A percentile compares a stretch with the other conserved stretches of the same genome.
Evolutionary conservation across 1,139 yeast species (phyloP).

Genomic region (Saccharomyces pastorianus): DNA sequence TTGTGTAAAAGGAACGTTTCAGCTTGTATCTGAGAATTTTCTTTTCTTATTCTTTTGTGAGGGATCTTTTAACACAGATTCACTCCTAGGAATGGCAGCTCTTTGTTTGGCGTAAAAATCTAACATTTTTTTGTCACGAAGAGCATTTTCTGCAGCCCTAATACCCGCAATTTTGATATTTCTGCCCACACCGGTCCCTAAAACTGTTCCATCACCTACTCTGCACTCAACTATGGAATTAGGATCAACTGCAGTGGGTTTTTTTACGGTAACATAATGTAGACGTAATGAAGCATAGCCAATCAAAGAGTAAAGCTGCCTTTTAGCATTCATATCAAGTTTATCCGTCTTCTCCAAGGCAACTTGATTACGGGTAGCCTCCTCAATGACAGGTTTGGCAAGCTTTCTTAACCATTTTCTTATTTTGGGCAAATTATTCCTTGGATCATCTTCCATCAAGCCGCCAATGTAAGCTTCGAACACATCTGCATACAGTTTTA

Average conservation of each 20-base stretch:
- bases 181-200: slow-evolving; percentile 58
- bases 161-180: slow-evolving; percentile 61
- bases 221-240: slow-evolving; percentile 56
- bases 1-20: background rate
- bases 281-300: slow-evolving; percentile 70
- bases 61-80: slow-evolving; percentile 29
- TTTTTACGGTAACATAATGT: slow-evolving; percentile 49
- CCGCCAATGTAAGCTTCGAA: slow-evolving; percentile 94
- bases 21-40: background rate
- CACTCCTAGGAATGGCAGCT: slow-evolving; percentile 52
- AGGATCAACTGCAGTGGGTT: slow-evolving; percentile 44
- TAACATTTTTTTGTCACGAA: slow-evolving; percentile 49
- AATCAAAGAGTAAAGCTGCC: slow-evolving; percentile 66
- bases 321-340: slow-evolving; percentile 41
- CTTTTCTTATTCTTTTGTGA: background rate
- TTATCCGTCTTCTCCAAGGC: slow-evolving; percentile 19
- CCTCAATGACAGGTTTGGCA: slow-evolving; percentile 44
- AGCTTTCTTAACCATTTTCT: slow-evolving; percentile 54
- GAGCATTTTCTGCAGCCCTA: slow-evolving; percentile 63
- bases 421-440: slow-evolving; percentile 41
- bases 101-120: slow-evolving; percentile 59
- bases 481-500: slow-evolving; percentile 35
- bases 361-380: slow-evolving; percentile 22
- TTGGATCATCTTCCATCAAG: slow-evolving; percentile 48
- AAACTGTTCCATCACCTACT: slow-evolving; percentile 51